Evolutionary conservation across 257 asterid genomes (phyloP).

Genomic region (Solanum medicagineum): DNA sequence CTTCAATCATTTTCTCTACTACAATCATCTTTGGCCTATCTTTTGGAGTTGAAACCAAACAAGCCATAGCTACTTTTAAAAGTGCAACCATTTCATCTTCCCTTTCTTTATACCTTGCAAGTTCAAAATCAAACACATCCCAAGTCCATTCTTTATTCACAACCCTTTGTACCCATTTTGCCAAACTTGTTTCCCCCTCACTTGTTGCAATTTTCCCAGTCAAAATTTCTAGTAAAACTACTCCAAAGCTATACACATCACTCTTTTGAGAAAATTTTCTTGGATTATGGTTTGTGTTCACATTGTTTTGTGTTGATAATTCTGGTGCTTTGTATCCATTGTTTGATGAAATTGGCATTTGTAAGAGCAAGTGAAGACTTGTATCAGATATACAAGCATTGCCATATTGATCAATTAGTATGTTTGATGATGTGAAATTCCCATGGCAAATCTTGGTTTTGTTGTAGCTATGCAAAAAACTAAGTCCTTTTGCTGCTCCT

Average conservation of each 20-base stretch:
- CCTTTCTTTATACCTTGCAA: slow-evolving; percentile 22
- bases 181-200: slow-evolving; percentile 12
- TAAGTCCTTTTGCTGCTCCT: slow-evolving; percentile 27
- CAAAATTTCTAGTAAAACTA: slow-evolving; percentile 20
- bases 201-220: slow-evolving; percentile 19
- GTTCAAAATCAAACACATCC: slow-evolving; percentile 31
- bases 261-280: slow-evolving; percentile 10
- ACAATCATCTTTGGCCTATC: slow-evolving; percentile 23
- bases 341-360: slow-evolving; percentile 1
- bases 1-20: slow-evolving; percentile 19
- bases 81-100: slow-evolving; percentile 28
- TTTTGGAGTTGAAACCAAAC: slow-evolving; percentile 20
- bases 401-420: slow-evolving; percentile 13
- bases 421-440: slow-evolving; percentile 22
- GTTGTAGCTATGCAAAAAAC: slow-evolving; percentile 12
- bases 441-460: slow-evolving; percentile 25
- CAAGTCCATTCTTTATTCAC: slow-evolving; percentile 25
- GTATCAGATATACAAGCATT: slow-evolving; percentile 24
- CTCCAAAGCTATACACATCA: slow-evolving; percentile 27
- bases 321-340: slow-evolving; percentile 20
- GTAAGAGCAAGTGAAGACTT: slow-evolving; percentile 13
- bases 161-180: slow-evolving; percentile 19
- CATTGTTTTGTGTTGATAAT: not conserved
- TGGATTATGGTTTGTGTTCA: not conserved
- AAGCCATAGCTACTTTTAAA: slow-evolving; percentile 27